phyloP scores from a whole-genome alignment of 306 rosid species.

The Medicago ruthenica region DNA sequence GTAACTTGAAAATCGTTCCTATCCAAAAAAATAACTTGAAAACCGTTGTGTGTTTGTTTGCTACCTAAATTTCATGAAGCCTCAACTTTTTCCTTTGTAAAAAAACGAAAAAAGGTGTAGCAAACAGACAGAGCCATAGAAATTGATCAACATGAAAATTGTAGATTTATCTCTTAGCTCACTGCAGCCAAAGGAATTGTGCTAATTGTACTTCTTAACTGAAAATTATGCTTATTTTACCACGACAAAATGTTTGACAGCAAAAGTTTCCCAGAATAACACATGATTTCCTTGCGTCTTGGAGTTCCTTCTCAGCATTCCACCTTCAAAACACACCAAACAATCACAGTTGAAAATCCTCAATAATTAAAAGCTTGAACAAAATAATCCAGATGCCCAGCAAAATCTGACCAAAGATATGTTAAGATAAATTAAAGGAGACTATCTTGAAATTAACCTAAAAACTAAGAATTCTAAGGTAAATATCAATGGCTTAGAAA shows the following conservation, averaged over 20 bases:
- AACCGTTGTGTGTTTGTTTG: not conserved
- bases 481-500: constrained; percentile 1
- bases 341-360: constrained; percentile 2
- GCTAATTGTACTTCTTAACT: constrained; percentile 1
- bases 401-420: not conserved
- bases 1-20: not conserved
- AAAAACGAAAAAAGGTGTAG: not conserved
- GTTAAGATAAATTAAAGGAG: not conserved
- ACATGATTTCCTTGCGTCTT: not conserved
- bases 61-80: not conserved
- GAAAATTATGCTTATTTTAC: not conserved
- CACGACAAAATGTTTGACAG: not conserved
- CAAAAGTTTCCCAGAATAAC: not conserved
- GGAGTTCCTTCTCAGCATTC: not conserved
- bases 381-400: constrained; percentile 3
- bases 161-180: too few relatives aligned
- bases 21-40: too few relatives aligned
- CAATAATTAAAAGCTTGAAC: constrained; percentile 7
- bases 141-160: too few relatives aligned
- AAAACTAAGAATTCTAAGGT: constrained; percentile 10
- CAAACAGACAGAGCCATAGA: not conserved
- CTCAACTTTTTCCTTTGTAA: not conserved
- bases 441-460: not conserved
- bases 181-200: not conserved
- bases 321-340: not conserved